phyloP scores from a whole-genome alignment of 495 filamentous ascomycete species.

The Trichocladium uniseriatum region DNA sequence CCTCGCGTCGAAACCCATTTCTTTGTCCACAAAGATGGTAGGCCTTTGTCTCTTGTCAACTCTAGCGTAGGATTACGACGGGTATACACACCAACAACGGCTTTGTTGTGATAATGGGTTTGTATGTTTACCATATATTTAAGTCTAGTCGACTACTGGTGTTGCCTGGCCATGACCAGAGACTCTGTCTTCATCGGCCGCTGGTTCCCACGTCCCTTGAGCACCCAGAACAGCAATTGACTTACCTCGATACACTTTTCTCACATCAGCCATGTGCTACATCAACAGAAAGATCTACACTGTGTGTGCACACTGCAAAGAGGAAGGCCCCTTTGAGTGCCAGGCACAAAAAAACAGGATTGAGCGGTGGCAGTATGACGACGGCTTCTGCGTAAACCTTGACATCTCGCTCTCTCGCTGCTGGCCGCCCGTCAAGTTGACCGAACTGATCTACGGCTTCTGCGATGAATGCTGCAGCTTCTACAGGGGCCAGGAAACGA shows the following conservation, averaged over 20 bases:
- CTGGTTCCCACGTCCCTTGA: background rate
- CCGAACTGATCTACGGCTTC: conserved; percentile 6
- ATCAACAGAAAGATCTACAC: conserved; percentile 9
- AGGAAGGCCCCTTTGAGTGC: background rate
- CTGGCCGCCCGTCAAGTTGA: background rate
- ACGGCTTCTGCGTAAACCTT: background rate
- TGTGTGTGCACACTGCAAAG: conserved; percentile 8
- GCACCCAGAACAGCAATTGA: background rate
- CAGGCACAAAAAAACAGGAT: background rate
- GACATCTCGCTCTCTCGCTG: background rate
- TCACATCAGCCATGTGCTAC: conserved; percentile 11
- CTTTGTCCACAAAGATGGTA: no score
- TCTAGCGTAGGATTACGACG: no score
- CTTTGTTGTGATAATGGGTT: no score
- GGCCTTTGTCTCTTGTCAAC: no score
- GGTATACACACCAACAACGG: no score
- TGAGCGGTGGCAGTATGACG: background rate
- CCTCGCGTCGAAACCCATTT: no score
- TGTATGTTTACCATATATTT: no score
- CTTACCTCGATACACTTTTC: background rate
- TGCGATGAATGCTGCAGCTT: conserved; percentile 6
- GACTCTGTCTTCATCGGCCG: no score
- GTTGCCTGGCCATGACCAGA: no score
- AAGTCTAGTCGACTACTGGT: no score
- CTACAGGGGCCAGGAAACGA: conserved; percentile 1